Conservation (phyloP, 2,329 filamentous ascomycete genomes). For the Capronia americana region DNA sequence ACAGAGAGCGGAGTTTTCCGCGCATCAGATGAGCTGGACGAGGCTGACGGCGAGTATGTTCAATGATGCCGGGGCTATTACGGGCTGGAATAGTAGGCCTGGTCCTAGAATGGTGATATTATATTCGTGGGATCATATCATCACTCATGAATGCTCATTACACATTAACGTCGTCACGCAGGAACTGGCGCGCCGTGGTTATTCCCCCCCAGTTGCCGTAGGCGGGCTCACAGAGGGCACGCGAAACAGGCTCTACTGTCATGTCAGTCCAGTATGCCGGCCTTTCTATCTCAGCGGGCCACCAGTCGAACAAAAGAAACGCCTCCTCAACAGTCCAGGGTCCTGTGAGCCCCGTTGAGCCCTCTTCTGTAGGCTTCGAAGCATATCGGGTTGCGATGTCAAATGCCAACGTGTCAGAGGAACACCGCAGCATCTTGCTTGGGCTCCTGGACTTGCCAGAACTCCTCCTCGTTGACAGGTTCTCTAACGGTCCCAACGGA, state of each 20-base stretch:
- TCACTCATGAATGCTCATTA: constrained; percentile 30
- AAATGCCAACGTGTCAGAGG: constrained; percentile 27
- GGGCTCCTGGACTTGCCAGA: constrained; percentile 22
- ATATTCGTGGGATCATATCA: constrained; percentile 5
- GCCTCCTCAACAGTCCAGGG: constrained; percentile 42
- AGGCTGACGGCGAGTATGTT: constrained; percentile 4
- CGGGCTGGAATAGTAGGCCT: background rate
- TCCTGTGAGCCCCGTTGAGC: constrained; percentile 22
- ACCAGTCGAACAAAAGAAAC: constrained; percentile 40
- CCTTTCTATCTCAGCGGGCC: constrained; percentile 34
- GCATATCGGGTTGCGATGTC: background rate
- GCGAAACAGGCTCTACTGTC: background rate
- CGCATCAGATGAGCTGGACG: background rate
- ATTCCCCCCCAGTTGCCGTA: constrained; percentile 21
- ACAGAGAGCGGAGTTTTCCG: constrained; percentile 9
- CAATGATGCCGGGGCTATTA: no score
- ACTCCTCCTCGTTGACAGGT: constrained; percentile 16
- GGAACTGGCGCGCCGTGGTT: constrained; percentile 32
- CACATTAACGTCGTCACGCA: constrained; percentile 33
- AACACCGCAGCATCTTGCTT: constrained; percentile 25
- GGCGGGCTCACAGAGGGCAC: background rate
- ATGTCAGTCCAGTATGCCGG: constrained; percentile 29
- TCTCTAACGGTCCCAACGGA: constrained; percentile 22
- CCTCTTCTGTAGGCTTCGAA: background rate
- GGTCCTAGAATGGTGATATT: background rate